Conservation (phyloP, 352 stramenopile species). For the Saprolegnia parasitica region DNA sequence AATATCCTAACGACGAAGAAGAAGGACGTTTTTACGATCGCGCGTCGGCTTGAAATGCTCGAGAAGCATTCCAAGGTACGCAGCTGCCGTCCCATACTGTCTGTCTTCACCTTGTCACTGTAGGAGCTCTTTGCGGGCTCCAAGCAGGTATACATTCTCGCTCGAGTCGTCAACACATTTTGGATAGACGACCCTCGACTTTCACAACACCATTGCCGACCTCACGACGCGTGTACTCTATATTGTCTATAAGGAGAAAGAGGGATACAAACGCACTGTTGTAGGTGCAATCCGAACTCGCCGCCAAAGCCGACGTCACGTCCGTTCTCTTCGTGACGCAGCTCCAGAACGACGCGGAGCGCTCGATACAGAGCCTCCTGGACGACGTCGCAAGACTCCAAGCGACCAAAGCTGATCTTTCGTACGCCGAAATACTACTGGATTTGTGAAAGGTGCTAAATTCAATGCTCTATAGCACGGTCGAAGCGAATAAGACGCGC, state of each 20-base stretch:
- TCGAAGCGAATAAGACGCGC: not conserved
- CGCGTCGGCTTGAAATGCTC: slow-evolving; percentile 5
- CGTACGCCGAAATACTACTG: too few species aligned
- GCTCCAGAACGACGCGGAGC: not conserved
- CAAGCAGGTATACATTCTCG: slow-evolving; percentile 14
- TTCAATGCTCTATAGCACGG: too few species aligned
- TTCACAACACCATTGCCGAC: not conserved
- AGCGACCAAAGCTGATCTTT: not conserved
- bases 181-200: not conserved
- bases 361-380: not conserved
- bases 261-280: too few species aligned
- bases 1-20: slow-evolving; percentile 17
- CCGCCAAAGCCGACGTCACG: not conserved
- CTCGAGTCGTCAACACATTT: too few species aligned
- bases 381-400: not conserved
- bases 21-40: slow-evolving; percentile 17
- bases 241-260: not conserved
- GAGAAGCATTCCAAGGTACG: slow-evolving; percentile 15
- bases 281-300: not conserved
- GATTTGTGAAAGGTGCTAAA: too few species aligned
- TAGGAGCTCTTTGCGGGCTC: slow-evolving; percentile 8
- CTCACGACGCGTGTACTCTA: not conserved
- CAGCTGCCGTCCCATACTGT: not conserved
- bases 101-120: not conserved
- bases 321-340: not conserved